phyloP scores from a whole-genome alignment of 768 basidiomycete genomes.

The Suillus tomentosus region DNA sequence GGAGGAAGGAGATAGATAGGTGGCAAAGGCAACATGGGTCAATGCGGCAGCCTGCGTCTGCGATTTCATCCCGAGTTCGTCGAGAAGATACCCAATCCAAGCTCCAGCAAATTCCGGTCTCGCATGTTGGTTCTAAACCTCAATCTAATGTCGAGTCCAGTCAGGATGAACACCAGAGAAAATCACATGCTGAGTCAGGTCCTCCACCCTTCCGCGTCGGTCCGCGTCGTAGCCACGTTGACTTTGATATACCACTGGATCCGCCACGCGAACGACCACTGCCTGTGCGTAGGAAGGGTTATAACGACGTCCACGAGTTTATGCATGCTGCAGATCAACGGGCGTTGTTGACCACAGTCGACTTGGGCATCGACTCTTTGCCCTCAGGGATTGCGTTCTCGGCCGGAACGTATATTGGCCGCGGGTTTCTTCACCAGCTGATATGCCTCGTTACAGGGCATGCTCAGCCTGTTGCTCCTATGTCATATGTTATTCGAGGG shows the following conservation, averaged over 20 bases:
- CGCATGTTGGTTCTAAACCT: constrained; percentile 18
- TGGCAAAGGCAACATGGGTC: constrained; percentile 28
- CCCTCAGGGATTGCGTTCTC: constrained; percentile 55
- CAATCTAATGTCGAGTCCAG: constrained; percentile 4
- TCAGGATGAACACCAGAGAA: not conserved
- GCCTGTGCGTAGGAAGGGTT: constrained; percentile 11
- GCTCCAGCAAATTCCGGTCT: constrained; percentile 17
- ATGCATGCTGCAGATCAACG: constrained; percentile 10
- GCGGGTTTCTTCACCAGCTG: constrained; percentile 62
- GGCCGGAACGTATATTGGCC: constrained; percentile 54
- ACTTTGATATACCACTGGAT: constrained; percentile 1
- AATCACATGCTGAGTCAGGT: not conserved
- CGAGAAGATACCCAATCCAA: constrained; percentile 18
- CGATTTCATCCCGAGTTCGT: constrained; percentile 10
- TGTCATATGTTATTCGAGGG: constrained; percentile 36
- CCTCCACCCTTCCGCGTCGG: not conserved
- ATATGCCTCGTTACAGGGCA: constrained; percentile 38
- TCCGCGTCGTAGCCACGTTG: not conserved
- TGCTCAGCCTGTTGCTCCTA: constrained; percentile 31
- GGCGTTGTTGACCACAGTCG: constrained; percentile 22
- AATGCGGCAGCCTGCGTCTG: constrained; percentile 15
- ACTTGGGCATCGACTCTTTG: constrained; percentile 55
- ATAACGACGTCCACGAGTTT: constrained; percentile 8
- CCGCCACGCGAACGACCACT: not conserved
- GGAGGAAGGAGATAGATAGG: constrained; percentile 35